Evolutionary conservation across 176 grass and related monocot species (phyloP), one percentile per base, ranked within the genome.

Genomic region (Carex littledalei): DNA sequence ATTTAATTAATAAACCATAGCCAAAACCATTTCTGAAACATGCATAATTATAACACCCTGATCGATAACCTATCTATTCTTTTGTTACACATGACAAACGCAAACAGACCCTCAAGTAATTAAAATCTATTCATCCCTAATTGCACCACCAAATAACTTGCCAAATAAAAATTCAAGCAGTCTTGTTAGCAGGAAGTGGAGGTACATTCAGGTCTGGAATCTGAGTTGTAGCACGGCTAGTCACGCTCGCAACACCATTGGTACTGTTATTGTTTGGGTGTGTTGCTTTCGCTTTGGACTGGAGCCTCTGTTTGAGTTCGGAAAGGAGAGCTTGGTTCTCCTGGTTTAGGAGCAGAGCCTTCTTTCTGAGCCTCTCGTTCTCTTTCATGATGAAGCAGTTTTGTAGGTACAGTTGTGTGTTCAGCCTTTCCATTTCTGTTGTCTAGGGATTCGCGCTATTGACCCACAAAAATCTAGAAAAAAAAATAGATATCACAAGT

Each of bases 361-460:
- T 93, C 88, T 97, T 97, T 78, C 94, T 89, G 68, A 97, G 90
- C 86, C 94, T 86, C 90, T 97, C 90, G 80, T 97, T 97, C 92
- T 97, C 94, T 75, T 97, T 97, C 90, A 92, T 82, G 84, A 97
- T 97, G 88, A 88, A 97, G 88, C 94, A 97, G 80, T 97, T 97
- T 90, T 94, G 88, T 70, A 97, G 81, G 85, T 97, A 97, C 82
- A 97, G 85, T 39, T 92, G 92, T 59, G 90, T 88, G 90, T 97
- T 97, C 47, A 92, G 80, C 37, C 92, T 89, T 59, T 97, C 94
- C 94, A 97, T 97, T 79, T 15, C 29, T 62, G 55, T 32, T 70
- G 14, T 14, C 70, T 43, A 54, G 34, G 20, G 29, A 34, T 63
- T 62, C 57, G 24, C 32, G 0, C 29, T 54, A 32, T 56, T 69